Base-by-base conservation (phyloP, 1,284 basidiomycete species). In the Cutaneotrichosporon sp. region DNA sequence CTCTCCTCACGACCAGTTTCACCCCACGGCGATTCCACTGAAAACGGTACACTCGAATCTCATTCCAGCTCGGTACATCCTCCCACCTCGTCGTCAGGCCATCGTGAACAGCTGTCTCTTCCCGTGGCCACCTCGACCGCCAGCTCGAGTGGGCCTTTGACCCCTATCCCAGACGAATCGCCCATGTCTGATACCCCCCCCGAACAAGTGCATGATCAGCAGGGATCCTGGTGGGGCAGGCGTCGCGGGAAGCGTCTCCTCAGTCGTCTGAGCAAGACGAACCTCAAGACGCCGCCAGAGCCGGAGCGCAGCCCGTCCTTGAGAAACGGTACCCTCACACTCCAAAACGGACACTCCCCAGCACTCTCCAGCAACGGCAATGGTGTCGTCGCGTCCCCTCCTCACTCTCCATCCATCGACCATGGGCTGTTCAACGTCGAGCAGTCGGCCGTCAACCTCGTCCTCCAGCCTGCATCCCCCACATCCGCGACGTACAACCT, bases 401-500 rank as follows among this genome's bases (percentile, higher is more conserved):
- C 33, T 12, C 27, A 31, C 16, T 49, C 52, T 2, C 52, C 52
- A n/a, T 31, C 33, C 16, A 32, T 52, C 37, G 50, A 59, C 12
- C 34, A 55, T 17, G 38, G 45, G 22, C 46, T 27, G 16, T 46
- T 44, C 19, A 46, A 41, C 6, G 22, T 43, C n/a, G 38, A 42
- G 22, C 26, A 45, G 25, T 46, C 47, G 10, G 38, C 52, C 9
- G 53, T 59, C 53, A 59, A 54, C 48, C 51, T 59, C 32, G 39
- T 55, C 25, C 49, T 59, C 20, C 57, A 59, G 50, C 57, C 57
- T 5, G 46, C 53, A 19, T 59, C 57, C 9, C 57, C 57, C 6
- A 48, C 47, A 14, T 42, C 47, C 4, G 53, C 50, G 1, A 35
- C 39, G 5, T 59, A 59, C 41, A 45, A 55, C 24, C 49, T 51